These are phyloP conservation scores for Rhizopogon roseolus DNA, from an alignment of 768 basidiomycete species.

Conservation along the genomic window DNA sequence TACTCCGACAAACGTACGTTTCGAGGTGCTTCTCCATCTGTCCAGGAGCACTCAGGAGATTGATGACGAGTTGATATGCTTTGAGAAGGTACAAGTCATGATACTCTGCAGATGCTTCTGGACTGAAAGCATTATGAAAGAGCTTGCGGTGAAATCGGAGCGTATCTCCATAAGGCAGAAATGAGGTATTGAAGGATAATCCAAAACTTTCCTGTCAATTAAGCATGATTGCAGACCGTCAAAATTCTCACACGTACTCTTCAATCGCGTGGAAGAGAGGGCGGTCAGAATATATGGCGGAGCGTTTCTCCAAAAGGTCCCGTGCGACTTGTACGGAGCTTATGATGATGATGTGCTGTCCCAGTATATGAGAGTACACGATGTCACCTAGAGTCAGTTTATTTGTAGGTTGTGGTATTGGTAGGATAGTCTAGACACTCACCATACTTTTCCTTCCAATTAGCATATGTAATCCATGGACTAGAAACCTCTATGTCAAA, in stretches of 20 bases:
- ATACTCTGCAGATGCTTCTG: constrained; percentile 2
- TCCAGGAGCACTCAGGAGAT: constrained; percentile 1
- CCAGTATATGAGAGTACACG: constrained; percentile 8
- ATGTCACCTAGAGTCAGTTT: constrained; percentile 4
- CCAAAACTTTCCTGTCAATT: constrained; percentile 12
- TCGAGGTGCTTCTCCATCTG: constrained; percentile 4
- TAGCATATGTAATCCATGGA: constrained; percentile 10
- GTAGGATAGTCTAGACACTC: neutral
- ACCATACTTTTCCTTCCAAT: constrained; percentile 10
- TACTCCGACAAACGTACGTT: constrained; percentile 8
- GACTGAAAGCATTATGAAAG: constrained; percentile 12
- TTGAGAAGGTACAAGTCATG: constrained; percentile 8
- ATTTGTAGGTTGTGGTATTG: neutral
- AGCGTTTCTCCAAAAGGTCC: constrained; percentile 12
- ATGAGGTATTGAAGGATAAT: constrained; percentile 8
- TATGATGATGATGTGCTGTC: constrained; percentile 8
- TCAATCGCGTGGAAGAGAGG: constrained; percentile 5
- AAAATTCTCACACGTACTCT: neutral
- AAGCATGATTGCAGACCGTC: neutral
- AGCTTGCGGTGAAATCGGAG: constrained; percentile 16
- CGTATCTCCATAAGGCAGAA: constrained; percentile 15
- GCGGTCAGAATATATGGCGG: constrained; percentile 12
- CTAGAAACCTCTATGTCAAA: neutral
- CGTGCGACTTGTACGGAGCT: constrained; percentile 8
- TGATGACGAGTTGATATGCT: constrained; percentile 4